These are phyloP conservation scores for Colletotrichum horii DNA, from an alignment of 2,329 filamentous ascomycete genomes.

Conservation along the genomic window DNA sequence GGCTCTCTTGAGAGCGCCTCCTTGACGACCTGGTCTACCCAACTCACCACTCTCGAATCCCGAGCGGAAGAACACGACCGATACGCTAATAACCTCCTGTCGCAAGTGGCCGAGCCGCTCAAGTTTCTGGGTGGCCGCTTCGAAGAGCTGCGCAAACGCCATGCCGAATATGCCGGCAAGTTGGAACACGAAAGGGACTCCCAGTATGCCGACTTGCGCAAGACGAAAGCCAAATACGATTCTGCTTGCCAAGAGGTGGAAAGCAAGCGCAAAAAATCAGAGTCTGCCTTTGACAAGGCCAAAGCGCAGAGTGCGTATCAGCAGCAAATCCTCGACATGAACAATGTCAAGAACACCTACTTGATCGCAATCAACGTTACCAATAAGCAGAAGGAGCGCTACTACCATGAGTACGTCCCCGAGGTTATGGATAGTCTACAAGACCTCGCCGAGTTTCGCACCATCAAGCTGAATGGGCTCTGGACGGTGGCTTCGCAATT, in stretches of 20 bases:
- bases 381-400: slow-evolving; percentile 96
- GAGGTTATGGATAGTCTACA: slow-evolving; percentile 93
- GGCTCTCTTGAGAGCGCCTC: slow-evolving; percentile 96
- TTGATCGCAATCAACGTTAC: slow-evolving; percentile 95
- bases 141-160: slow-evolving; percentile 91
- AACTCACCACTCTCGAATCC: slow-evolving; percentile 87
- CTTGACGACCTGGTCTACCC: slow-evolving; percentile 94
- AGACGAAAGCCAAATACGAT: slow-evolving; percentile 93
- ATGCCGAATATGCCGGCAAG: slow-evolving; percentile 86
- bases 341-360: slow-evolving; percentile 98
- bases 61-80: slow-evolving; percentile 89
- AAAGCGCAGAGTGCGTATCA: slow-evolving; percentile 93
- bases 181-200: slow-evolving; percentile 88
- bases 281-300: slow-evolving; percentile 90
- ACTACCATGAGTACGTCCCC: slow-evolving; percentile 96
- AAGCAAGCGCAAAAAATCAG: slow-evolving; percentile 90
- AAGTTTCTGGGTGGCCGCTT: slow-evolving; percentile 77
- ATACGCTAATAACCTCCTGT: slow-evolving; percentile 78
- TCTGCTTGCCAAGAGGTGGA: slow-evolving; percentile 93
- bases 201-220: slow-evolving; percentile 84
- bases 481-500: slow-evolving; percentile 84
- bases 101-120: slow-evolving; percentile 84
- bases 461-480: slow-evolving; percentile 80
- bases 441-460: slow-evolving; percentile 89
- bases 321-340: slow-evolving; percentile 92